phyloP scores from a whole-genome alignment of 345 rosid species.

The Erysimum cheiranthoides region DNA sequence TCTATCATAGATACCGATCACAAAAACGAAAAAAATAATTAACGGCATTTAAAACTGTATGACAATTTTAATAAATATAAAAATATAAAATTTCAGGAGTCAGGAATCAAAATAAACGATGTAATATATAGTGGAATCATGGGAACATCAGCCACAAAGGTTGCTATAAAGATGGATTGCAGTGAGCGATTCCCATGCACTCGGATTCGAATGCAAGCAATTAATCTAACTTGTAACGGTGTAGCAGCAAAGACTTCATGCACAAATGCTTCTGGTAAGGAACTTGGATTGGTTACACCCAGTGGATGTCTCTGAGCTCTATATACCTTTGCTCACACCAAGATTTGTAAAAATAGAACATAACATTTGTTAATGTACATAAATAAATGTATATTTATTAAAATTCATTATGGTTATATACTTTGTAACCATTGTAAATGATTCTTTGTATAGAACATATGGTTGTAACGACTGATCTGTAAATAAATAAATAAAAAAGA shows the following conservation, averaged over 20 bases:
- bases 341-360: slow-evolving; percentile 9
- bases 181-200: slow-evolving; percentile 43
- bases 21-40: background rate
- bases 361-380: background rate
- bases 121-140: slow-evolving; percentile 42
- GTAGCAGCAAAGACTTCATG: slow-evolving; percentile 36
- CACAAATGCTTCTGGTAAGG: slow-evolving; percentile 36
- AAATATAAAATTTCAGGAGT: slow-evolving; percentile 23
- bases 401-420: background rate
- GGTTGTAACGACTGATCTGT: background rate
- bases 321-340: slow-evolving; percentile 2
- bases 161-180: slow-evolving; percentile 48
- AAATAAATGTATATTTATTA: background rate
- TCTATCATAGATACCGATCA: background rate
- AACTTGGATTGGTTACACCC: slow-evolving; percentile 44
- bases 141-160: slow-evolving; percentile 44
- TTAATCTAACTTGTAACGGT: slow-evolving; percentile 39
- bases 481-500: background rate
- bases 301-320: slow-evolving; percentile 36
- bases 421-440: slow-evolving; percentile 23
- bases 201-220: slow-evolving; percentile 37
- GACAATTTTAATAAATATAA: background rate
- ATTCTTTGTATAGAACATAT: background rate
- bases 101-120: slow-evolving; percentile 47
- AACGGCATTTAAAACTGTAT: background rate